Evolutionary conservation across 306 rosid species (phyloP), one percentile per base, ranked within the genome.

Genomic region (Sindora glabra): DNA sequence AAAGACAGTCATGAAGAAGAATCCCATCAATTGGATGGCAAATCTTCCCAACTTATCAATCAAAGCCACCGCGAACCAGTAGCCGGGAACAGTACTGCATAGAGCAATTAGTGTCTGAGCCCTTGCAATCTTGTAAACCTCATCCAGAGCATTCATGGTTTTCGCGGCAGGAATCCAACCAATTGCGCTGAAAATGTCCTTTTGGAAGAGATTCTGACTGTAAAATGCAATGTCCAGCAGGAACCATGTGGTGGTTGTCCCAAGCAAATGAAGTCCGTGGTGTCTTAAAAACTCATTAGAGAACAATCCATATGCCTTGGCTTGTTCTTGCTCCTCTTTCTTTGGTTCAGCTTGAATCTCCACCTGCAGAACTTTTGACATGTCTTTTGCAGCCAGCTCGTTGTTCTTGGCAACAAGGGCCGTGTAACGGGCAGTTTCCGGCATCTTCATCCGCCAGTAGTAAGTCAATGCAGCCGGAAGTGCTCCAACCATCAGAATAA

Each of bases 1-100:
- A 27, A 88, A 84, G 21, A 82, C 86, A 6, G 96, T 88, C 89
- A 88, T 88, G n/a, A n/a, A n/a, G n/a, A n/a, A n/a, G n/a, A n/a
- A n/a, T n/a, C n/a, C n/a, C n/a, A n/a, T n/a, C n/a, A 60, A 23
- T 29, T 88, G 96, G 49, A 88, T 84, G 0, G 82, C 51, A 44
- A 82, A 85, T 57, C 96, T 80, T 71, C 94, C 90, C 0, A 88
- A 69, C 70, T 6, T 85, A 82, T 88, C 94, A 16, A 88, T 85
- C 1, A 88, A 12, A 21, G 78, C 82, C 59, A 88, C 89, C 0
- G 96, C 80, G 10, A 88, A 80, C 94, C 96, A 85, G 48, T 88
- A 85, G 2, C 96, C 96, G 0, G 94, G 96, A 53, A 88, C 94
- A 5, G 94, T 85, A 29, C 96, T 80, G 72, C 83, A 85, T 0